phyloP scores from a whole-genome alignment of 345 rosid genomes.

The Schrenkiella parvula region DNA sequence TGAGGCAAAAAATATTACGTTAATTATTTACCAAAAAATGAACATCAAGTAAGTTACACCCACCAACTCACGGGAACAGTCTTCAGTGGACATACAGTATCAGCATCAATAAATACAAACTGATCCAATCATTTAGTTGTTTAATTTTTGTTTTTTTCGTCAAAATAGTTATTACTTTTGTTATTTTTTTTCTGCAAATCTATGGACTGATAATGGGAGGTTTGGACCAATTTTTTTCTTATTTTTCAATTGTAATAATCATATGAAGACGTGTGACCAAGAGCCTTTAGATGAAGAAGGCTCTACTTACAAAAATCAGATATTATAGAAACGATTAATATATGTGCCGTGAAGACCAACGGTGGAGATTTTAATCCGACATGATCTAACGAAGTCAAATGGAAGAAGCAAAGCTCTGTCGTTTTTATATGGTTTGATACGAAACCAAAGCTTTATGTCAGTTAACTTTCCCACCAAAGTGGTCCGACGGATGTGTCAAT shows the following conservation, averaged over 20 bases:
- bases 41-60: background rate
- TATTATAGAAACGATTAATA: background rate
- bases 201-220: background rate
- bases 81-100: background rate
- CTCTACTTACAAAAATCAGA: background rate
- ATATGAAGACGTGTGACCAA: constrained; percentile 3
- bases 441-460: constrained; percentile 28
- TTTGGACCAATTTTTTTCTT: background rate
- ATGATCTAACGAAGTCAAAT: constrained; percentile 7
- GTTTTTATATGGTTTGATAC: constrained; percentile 12
- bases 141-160: too few species aligned
- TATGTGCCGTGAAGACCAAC: constrained; percentile 2
- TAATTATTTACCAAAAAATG: too few species aligned
- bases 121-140: background rate
- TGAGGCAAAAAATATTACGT: background rate
- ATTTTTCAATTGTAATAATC: background rate
- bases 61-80: background rate
- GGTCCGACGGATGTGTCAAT: constrained; percentile 34
- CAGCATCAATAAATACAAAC: background rate
- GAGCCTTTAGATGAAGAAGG: background rate
- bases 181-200: background rate
- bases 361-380: constrained; percentile 5
- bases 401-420: constrained; percentile 24
- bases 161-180: background rate
- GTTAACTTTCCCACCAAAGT: constrained; percentile 28